A percentile compares a stretch with the other conserved stretches of the same genome.
phyloP scores from a whole-genome alignment of 352 stramenopile species.

The Phytopythium helicoides region DNA sequence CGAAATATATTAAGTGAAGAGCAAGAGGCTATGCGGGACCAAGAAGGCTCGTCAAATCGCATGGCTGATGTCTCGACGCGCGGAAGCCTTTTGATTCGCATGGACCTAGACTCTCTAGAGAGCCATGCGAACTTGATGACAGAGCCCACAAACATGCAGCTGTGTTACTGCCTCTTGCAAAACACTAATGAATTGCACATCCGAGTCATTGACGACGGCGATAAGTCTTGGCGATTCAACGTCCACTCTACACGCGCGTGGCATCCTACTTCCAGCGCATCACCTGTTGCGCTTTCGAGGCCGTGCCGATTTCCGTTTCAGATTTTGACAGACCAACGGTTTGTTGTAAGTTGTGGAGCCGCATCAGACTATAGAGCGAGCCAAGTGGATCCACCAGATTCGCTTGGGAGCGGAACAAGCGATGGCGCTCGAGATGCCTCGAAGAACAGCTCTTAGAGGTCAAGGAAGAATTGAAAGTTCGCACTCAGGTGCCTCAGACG shows the following conservation, averaged over 20 bases:
- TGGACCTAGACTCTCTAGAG: conserved; percentile 28
- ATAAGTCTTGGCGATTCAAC: conserved; percentile 34
- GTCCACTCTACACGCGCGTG: conserved; percentile 45
- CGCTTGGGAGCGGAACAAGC: conserved; percentile 48
- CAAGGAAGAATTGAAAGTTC: conserved; percentile 4
- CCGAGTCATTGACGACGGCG: conserved; percentile 17
- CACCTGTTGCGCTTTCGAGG: conserved; percentile 16
- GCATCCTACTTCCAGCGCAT: conserved; percentile 23
- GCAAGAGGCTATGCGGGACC: conserved; percentile 4
- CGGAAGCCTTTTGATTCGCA: conserved; percentile 29
- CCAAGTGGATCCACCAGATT: conserved; percentile 68
- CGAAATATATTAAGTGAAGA: conserved; percentile 48
- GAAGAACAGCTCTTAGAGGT: conserved; percentile 44
- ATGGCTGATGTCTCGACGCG: neutral
- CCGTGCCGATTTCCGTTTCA: conserved; percentile 59
- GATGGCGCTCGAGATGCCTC: conserved; percentile 49
- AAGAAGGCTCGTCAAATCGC: too few relatives aligned
- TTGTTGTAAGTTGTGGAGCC: conserved; percentile 60
- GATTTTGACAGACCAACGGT: conserved; percentile 62
- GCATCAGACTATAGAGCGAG: conserved; percentile 52
- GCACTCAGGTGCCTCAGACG: neutral
- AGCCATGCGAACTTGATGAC: conserved; percentile 22
- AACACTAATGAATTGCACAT: conserved; percentile 50
- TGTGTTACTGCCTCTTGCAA: conserved; percentile 44
- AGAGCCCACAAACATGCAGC: conserved; percentile 29